Conservation (phyloP, 768 basidiomycete species). For the Leucosporidium creatinivorum region DNA sequence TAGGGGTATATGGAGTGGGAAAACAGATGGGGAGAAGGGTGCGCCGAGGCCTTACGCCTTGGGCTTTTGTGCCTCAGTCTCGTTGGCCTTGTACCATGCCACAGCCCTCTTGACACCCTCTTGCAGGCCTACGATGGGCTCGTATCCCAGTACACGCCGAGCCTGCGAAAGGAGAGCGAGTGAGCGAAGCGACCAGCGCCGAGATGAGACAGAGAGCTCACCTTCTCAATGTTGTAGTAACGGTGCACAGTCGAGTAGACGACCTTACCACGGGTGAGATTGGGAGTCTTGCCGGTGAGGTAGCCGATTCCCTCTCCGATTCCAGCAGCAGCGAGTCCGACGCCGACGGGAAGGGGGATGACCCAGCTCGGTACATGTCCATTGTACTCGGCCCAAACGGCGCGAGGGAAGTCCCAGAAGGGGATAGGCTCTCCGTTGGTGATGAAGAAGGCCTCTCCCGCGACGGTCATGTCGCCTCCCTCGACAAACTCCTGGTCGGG, state of each 20-base stretch:
- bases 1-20: too few species aligned
- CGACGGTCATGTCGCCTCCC: slow-evolving; percentile 52
- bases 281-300: slow-evolving; percentile 67
- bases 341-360: slow-evolving; percentile 18
- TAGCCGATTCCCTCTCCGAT: slow-evolving; percentile 66
- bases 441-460: slow-evolving; percentile 91
- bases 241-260: slow-evolving; percentile 67
- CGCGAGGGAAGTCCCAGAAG: slow-evolving; percentile 88
- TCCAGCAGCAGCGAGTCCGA: slow-evolving; percentile 55
- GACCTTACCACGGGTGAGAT: slow-evolving; percentile 79
- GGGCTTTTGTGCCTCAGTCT: slow-evolving; percentile 3
- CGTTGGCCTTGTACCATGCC: slow-evolving; percentile 40
- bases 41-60: too few species aligned
- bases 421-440: slow-evolving; percentile 93
- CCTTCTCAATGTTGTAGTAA: slow-evolving; percentile 92
- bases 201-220: not conserved
- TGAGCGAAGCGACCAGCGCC: not conserved
- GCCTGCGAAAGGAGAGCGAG: slow-evolving; percentile 40
- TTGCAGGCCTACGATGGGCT: slow-evolving; percentile 77
- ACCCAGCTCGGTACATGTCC: slow-evolving; percentile 38
- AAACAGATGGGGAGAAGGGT: too few species aligned
- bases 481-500: not conserved
- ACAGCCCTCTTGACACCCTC: slow-evolving; percentile 77
- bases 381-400: slow-evolving; percentile 64
- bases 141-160: slow-evolving; percentile 81